Evolutionary conservation across 257 asterid genomes (phyloP).

Genomic region (Solanum gracilifrons): DNA sequence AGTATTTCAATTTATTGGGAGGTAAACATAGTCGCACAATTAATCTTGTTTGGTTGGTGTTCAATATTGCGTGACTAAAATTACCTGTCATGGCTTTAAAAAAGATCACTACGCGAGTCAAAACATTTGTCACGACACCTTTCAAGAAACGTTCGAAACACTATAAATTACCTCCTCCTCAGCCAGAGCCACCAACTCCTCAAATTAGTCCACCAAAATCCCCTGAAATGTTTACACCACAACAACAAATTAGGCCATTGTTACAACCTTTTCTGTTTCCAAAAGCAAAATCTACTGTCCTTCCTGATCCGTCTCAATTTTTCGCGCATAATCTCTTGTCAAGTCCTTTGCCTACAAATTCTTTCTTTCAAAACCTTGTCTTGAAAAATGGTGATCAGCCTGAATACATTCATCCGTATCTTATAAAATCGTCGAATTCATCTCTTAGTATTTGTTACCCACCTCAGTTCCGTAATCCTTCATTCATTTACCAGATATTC

Average conservation of each 20-base stretch:
- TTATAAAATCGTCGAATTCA: slow-evolving; percentile 45
- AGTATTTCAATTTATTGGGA: not conserved
- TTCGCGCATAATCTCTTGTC: slow-evolving; percentile 50
- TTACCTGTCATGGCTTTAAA: slow-evolving; percentile 5
- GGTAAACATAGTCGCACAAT: not conserved
- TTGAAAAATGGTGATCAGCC: slow-evolving; percentile 72
- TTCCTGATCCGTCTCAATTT: slow-evolving; percentile 63
- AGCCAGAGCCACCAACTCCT: not conserved
- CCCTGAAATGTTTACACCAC: slow-evolving; percentile 20
- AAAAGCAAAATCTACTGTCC: slow-evolving; percentile 36
- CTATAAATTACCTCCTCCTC: not conserved
- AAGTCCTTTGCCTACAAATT: slow-evolving; percentile 64
- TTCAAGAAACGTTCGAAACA: slow-evolving; percentile 19
- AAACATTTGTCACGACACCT: slow-evolving; percentile 25
- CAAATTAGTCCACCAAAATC: slow-evolving; percentile 12
- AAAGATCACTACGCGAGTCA: slow-evolving; percentile 28
- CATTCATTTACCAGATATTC: slow-evolving; percentile 51
- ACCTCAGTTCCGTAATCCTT: slow-evolving; percentile 29
- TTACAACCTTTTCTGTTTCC: slow-evolving; percentile 56
- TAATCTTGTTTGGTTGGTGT: not conserved
- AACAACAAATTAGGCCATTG: slow-evolving; percentile 2
- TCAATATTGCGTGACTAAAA: not conserved
- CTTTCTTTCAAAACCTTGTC: slow-evolving; percentile 62
- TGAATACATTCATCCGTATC: slow-evolving; percentile 66
- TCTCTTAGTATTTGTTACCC: slow-evolving; percentile 49